Base-by-base conservation (phyloP, 371 early-diverging fungal genomes). In the Mucor saturninus region DNA sequence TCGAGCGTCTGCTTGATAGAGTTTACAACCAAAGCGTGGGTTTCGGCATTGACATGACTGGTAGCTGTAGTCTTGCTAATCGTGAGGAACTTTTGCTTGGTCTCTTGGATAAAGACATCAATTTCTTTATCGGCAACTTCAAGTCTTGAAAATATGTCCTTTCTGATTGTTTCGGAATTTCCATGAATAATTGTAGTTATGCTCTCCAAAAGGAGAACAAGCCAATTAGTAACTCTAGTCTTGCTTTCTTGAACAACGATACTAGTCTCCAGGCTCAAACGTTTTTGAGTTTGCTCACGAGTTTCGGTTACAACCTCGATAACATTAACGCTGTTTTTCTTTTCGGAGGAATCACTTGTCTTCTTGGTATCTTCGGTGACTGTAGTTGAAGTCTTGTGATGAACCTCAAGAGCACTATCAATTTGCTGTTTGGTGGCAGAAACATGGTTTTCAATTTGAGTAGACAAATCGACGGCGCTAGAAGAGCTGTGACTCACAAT, bases 1-100 rank as follows among this genome's bases (percentile, higher is more conserved):
- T 77, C 66, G 15, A 77, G 62, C 6, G 75, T 66, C 29, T 77
- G 78, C 59, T 64, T 69, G 21, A 72, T 67, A 40, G 78, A 71
- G 48, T 54, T 71, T 2, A 55, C 43, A 49, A 65, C 54, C 48
- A 71, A 49, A 6, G 59, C 54, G 40, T 65, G 66, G 13, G 63
- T 66, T 29, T 62, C 53, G 1, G 40, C 32, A 4, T 62, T 62
- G 3, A 59, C 62, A n/a, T 66, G 58, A 35, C 54, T 58, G 10
- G 62, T 56, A 15, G 62, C 71, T 11, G 55, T 52, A 4, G 63
- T 56, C 42, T 62, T 62, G 58, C 55, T 66, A 39, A 56, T 53
- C 0, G 40, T 26, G 0, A 60, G 14, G 56, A 66, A 71, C 51
- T 65, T 62, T 15, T 66, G 37, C 31, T 71, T 71, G 48, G 53